Evolutionary conservation across 2,329 filamentous ascomycete genomes (phyloP).

Genomic region (Zymoseptoria brevis): DNA sequence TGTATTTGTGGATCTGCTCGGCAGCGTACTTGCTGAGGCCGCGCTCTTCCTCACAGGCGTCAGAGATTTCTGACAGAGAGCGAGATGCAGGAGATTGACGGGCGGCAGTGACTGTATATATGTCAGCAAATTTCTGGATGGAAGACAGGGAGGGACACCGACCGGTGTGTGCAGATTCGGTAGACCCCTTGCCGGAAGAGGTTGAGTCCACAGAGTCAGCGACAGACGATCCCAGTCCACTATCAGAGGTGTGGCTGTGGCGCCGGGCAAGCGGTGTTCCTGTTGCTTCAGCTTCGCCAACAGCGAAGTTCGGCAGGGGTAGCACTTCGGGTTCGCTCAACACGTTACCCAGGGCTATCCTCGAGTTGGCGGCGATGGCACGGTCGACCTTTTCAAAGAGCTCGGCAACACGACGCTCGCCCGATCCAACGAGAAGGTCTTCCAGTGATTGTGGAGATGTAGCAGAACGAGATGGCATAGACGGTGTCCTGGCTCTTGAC

Average conservation of each 20-base stretch:
- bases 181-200: conserved; percentile 20
- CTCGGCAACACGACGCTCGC: conserved; percentile 38
- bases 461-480: conserved; percentile 41
- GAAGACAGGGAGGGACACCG: conserved; percentile 10
- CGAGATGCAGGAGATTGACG: conserved; percentile 34
- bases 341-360: conserved; percentile 31
- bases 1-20: conserved; percentile 71
- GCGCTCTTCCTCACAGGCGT: conserved; percentile 37
- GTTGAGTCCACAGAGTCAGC: conserved; percentile 27
- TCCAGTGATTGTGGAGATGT: conserved; percentile 43
- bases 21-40: conserved; percentile 59
- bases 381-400: conserved; percentile 40
- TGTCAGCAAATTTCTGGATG: conserved; percentile 7
- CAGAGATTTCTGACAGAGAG: conserved; percentile 18
- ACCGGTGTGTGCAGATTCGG: conserved; percentile 19
- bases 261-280: conserved; percentile 38
- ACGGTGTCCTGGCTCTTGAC: conserved; percentile 21
- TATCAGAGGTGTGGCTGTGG: conserved; percentile 71
- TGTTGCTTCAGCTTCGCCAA: conserved; percentile 29
- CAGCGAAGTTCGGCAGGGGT: conserved; percentile 39
- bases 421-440: conserved; percentile 39
- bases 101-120: conserved; percentile 10
- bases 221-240: conserved; percentile 78
- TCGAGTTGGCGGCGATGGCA: conserved; percentile 32
- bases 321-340: conserved; percentile 43